Evolutionary conservation across 768 basidiomycete species (phyloP).

Genomic region (Lentinula boryana): DNA sequence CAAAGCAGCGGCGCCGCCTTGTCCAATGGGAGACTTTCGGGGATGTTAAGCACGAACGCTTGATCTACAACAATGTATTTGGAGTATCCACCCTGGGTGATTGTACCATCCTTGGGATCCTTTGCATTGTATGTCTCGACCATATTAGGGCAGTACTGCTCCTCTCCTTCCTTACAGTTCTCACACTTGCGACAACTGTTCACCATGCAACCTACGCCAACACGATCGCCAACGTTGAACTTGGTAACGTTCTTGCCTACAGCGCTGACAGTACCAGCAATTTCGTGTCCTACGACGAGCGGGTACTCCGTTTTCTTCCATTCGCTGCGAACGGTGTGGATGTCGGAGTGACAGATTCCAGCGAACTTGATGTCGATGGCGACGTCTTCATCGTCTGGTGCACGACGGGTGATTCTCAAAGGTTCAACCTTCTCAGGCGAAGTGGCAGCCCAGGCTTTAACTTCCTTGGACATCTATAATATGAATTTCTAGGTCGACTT

Average conservation of each 20-base stretch:
- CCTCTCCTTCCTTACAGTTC: slow-evolving; percentile 43
- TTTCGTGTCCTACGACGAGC: slow-evolving; percentile 44
- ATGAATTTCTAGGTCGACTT: background rate
- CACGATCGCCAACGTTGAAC: slow-evolving; percentile 53
- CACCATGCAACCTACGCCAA: slow-evolving; percentile 48
- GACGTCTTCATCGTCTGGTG: slow-evolving; percentile 44
- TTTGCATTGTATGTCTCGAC: slow-evolving; percentile 33
- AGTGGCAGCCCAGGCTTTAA: background rate
- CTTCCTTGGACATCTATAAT: background rate
- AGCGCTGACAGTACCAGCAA: slow-evolving; percentile 44
- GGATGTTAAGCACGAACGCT: slow-evolving; percentile 55
- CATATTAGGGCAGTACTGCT: slow-evolving; percentile 36
- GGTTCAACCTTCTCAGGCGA: background rate
- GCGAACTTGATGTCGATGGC: slow-evolving; percentile 48
- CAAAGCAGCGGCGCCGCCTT: slow-evolving; percentile 61
- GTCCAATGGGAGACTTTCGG: slow-evolving; percentile 42
- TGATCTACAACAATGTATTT: slow-evolving; percentile 40
- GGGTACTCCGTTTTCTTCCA: slow-evolving; percentile 26
- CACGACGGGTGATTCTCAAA: background rate
- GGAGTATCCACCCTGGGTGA: slow-evolving; percentile 43
- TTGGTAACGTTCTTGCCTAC: slow-evolving; percentile 50
- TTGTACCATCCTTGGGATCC: slow-evolving; percentile 33
- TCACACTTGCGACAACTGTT: slow-evolving; percentile 45
- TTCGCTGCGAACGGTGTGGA: slow-evolving; percentile 32
- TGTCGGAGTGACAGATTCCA: slow-evolving; percentile 49